These are phyloP conservation scores for Abrus precatorius DNA, from an alignment of 306 rosid species.

Conservation along the genomic window DNA sequence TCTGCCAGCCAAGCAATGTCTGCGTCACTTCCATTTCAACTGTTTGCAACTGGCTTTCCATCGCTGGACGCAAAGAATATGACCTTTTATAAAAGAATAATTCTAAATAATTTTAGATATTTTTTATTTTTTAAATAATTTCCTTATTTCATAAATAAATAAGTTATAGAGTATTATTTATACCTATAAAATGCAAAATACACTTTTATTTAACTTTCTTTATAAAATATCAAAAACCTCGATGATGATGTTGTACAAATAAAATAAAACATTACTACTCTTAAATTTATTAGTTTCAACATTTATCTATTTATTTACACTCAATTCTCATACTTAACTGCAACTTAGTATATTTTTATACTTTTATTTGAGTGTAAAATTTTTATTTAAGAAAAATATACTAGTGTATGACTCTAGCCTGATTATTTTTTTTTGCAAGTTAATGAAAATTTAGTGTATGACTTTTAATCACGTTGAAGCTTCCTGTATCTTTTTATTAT, in stretches of 20 bases:
- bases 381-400: too few relatives aligned
- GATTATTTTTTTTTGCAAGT: too few relatives aligned
- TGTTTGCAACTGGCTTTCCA: constrained; percentile 58
- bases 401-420: too few relatives aligned
- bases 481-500: too few relatives aligned
- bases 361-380: too few relatives aligned
- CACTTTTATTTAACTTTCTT: neutral
- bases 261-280: neutral
- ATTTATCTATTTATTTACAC: neutral
- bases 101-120: neutral
- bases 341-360: too few relatives aligned
- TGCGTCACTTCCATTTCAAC: constrained; percentile 32
- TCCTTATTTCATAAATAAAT: neutral
- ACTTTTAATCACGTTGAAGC: too few relatives aligned
- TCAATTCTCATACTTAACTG: neutral
- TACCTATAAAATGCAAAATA: too few relatives aligned
- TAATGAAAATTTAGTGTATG: too few relatives aligned
- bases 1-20: constrained; percentile 56
- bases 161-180: too few relatives aligned
- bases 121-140: neutral
- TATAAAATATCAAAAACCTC: too few relatives aligned
- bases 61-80: constrained; percentile 51
- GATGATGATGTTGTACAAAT: too few relatives aligned
- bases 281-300: neutral
- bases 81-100: neutral